Evolutionary conservation across 352 stramenopile genomes (phyloP), one percentile per base, ranked within the genome.

Genomic region (Globisporangium barbulae): DNA sequence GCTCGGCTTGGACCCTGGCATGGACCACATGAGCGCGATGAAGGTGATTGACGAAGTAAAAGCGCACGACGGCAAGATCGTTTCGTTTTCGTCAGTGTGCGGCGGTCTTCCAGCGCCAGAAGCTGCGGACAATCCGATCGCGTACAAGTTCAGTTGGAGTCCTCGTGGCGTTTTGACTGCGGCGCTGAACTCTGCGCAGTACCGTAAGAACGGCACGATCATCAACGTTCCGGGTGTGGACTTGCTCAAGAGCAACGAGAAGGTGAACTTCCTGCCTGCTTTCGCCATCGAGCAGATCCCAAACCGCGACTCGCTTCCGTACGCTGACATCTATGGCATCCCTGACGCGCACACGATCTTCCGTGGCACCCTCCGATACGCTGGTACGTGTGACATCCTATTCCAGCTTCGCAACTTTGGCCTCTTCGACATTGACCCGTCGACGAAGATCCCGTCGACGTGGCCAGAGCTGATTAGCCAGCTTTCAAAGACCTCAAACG

Each of bases 81-180:
- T 88, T 35, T 92, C 79, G 25, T 98, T 99, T 73, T 94, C 85
- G 35, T 98, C 93, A 21, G 87, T 98, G 15, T 98, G 95, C 72
- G 97, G 97, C 39, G 97, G 97, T 33, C 77, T 99, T 6, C 94
- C 94, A 47, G 91, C 96, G 2, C 96, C 97, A 6, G 94, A 98
- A 73, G 94, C 93, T 3, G 94, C 93, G 5, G 89, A 98, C 70
- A 99, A 98, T 66, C 86, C 94, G 22, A 94, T 98, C 53, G 90
- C 88, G 25, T 99, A 99, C 81, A 99, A 99, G 75, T 98, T 99
- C 70, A 98, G 91, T 61, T 99, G 97, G 97, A 98, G 88, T 57
- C 97, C 97, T 37, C 90, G 90, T 33, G 96, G 96, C 42, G 96
- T 98, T 6, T 72, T 99, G n/a, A 96, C 78, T 30, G 96, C 96